Base-by-base conservation (phyloP, 2,329 filamentous ascomycete species). In the Eutypella sp. region DNA sequence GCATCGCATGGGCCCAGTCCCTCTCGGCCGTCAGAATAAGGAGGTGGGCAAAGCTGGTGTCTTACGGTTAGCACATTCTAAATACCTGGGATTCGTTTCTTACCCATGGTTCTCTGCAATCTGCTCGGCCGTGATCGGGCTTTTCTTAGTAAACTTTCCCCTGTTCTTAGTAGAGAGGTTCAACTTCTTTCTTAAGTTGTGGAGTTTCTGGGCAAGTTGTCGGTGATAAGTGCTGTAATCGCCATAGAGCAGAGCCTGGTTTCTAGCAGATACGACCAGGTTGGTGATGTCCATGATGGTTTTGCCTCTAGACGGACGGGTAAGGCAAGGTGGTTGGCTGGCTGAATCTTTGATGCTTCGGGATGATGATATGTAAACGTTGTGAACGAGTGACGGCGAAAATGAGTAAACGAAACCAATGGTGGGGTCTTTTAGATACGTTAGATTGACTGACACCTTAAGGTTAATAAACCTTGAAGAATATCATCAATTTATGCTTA, bases 1-100 rank as follows among this genome's bases (percentile, higher is more conserved):
- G 83, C 90, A 97, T 95, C 47, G 91, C 92, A 66, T 96, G 85
- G 31, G 93, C 92, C 89, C 90, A 97, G 42, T 91, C 89, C 53
- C 93, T 81, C 71, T 99, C 93, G 49, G 91, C 84, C 33, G 83
- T 87, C 60, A 96, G 81, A 46, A 99, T 76, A 25, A 92, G 75
- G n/a, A 96, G 75, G 55, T 86, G 77, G 41, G 84, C 79, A 68
- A 84, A 88, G 67, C 89, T 95, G 57, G 29, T 39, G 15, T 48
- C 54, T 18, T 47, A 40, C 24, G 42, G 45, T 50, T 33, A 52
- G 45, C 24, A 37, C 38, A 40, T 22, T 29, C 15, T 15, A 24
- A 16, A 38, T 19, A 36, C 8, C 19, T 18, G 11, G 31, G 27
- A 16, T 37, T n/a, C 20, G 29, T 19, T 31, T 27, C 80, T 58